These are phyloP conservation scores for Fusarium bulbicola DNA, from an alignment of 2,329 filamentous ascomycete genomes.

Conservation along the genomic window DNA sequence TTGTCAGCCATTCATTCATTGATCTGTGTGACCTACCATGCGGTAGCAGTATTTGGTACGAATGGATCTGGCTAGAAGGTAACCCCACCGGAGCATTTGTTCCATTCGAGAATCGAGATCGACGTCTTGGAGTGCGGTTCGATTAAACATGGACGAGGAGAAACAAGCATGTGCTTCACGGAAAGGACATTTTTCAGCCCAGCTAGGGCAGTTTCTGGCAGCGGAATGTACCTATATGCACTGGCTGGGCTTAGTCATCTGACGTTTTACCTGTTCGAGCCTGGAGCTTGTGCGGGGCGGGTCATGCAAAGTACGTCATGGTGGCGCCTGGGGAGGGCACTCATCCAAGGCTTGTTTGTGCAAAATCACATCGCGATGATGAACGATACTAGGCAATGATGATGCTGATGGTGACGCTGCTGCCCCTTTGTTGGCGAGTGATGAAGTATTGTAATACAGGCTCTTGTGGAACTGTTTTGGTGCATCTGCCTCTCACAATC, in stretches of 20 bases:
- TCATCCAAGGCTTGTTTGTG: slow-evolving; percentile 31
- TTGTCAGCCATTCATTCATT: not conserved
- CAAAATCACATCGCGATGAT: slow-evolving; percentile 34
- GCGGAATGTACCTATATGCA: slow-evolving; percentile 1
- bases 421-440: slow-evolving; percentile 5
- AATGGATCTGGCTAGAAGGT: not conserved
- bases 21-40: not conserved
- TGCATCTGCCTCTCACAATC: not conserved
- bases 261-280: slow-evolving; percentile 26
- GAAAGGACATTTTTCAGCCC: not conserved
- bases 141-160: not conserved
- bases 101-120: slow-evolving; percentile 31
- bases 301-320: slow-evolving; percentile 38
- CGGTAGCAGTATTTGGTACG: not conserved
- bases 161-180: slow-evolving; percentile 23
- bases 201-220: slow-evolving; percentile 8
- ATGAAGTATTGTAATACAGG: slow-evolving; percentile 12
- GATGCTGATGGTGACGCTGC: slow-evolving; percentile 36
- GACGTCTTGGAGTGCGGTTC: not conserved
- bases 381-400: slow-evolving; percentile 32
- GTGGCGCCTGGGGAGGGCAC: slow-evolving; percentile 26
- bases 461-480: slow-evolving; percentile 12
- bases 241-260: slow-evolving; percentile 12
- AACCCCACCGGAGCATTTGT: slow-evolving; percentile 32
- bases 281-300: slow-evolving; percentile 37